Base-by-base conservation (phyloP, 2,329 filamentous ascomycete genomes). In the Exophiala xenobiotica region DNA sequence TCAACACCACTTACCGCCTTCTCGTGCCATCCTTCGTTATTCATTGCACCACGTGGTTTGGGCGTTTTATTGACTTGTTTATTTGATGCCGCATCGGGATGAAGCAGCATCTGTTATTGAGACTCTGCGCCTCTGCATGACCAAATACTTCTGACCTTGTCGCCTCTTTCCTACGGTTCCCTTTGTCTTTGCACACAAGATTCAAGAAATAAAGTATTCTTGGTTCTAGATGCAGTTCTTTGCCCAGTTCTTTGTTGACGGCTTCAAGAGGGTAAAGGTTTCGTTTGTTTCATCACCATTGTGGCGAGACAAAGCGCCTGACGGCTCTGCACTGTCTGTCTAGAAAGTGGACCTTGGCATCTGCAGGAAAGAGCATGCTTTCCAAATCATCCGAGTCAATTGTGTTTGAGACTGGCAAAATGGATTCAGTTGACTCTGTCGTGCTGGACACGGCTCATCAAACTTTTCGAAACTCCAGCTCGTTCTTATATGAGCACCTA, bases 371-470 rank as follows among this genome's bases (percentile, higher is more conserved):
- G n/a, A n/a, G n/a, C n/a, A n/a, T n/a, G n/a, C n/a, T n/a, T n/a
- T n/a, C n/a, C n/a, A n/a, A n/a, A n/a, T n/a, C n/a, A n/a, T n/a
- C n/a, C n/a, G n/a, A n/a, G n/a, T 14, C 6, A 14, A 31, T 26
- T 11, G 23, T 43, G 22, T 35, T 22, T 24, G 33, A 46, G 42
- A 49, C 46, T 18, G 41, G 18, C 35, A 49, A 46, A 33, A 48
- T 56, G 39, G 18, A 9, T 18, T 24, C 23, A n/a, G 16, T 33
- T 16, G 19, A 23, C 14, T 29, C 40, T 26, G 38, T 46, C 26
- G 50, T 45, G 47, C 43, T 41, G 23, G 43, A 49, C 47, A 41
- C 43, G 20, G 29, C 23, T n/a, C 35, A 45, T 37, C 19, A 35
- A 24, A 3, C 42, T 38, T 12, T 38, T 18, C 31, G 11, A 38